These are phyloP conservation scores for Debaryomyces fabryi DNA, from an alignment of 1,139 yeast genomes.

Conservation along the genomic window DNA sequence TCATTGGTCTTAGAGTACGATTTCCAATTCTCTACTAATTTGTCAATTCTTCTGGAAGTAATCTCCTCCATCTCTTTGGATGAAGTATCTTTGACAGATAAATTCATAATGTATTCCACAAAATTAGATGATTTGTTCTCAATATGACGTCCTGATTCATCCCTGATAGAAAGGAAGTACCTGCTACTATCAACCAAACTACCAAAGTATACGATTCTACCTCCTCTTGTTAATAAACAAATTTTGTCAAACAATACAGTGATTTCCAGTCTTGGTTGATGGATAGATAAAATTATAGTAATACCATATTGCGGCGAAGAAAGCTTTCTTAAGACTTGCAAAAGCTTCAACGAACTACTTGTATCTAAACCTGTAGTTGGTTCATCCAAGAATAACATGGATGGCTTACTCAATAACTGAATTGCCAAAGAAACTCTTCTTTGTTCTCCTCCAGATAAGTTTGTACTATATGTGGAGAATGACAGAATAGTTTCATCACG, in stretches of 20 bases:
- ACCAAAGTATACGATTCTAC: slow-evolving; percentile 65
- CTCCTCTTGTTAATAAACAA: slow-evolving; percentile 71
- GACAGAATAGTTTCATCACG: slow-evolving; percentile 59
- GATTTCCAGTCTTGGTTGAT: slow-evolving; percentile 84
- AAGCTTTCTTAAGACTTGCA: slow-evolving; percentile 60
- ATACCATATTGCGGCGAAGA: slow-evolving; percentile 58
- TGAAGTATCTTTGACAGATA: slow-evolving; percentile 68
- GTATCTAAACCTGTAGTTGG: slow-evolving; percentile 92
- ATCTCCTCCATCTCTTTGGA: slow-evolving; percentile 43
- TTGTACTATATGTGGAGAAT: slow-evolving; percentile 46
- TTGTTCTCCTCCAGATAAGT: slow-evolving; percentile 83
- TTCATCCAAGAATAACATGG: slow-evolving; percentile 78
- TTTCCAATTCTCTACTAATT: slow-evolving; percentile 56
- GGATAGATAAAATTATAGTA: slow-evolving; percentile 74
- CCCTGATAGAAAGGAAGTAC: slow-evolving; percentile 48
- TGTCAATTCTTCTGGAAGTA: slow-evolving; percentile 47
- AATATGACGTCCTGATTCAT: slow-evolving; percentile 32
- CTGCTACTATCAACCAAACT: slow-evolving; percentile 43
- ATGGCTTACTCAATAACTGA: slow-evolving; percentile 75
- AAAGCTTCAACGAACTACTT: slow-evolving; percentile 66
- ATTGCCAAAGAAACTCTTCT: slow-evolving; percentile 77
- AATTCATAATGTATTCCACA: slow-evolving; percentile 68
- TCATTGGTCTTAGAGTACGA: slow-evolving; percentile 7
- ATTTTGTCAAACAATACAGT: slow-evolving; percentile 65
- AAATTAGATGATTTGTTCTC: slow-evolving; percentile 24